phyloP scores from a whole-genome alignment of 164 flowering plant genomes.

The Chimonanthus praecox region DNA sequence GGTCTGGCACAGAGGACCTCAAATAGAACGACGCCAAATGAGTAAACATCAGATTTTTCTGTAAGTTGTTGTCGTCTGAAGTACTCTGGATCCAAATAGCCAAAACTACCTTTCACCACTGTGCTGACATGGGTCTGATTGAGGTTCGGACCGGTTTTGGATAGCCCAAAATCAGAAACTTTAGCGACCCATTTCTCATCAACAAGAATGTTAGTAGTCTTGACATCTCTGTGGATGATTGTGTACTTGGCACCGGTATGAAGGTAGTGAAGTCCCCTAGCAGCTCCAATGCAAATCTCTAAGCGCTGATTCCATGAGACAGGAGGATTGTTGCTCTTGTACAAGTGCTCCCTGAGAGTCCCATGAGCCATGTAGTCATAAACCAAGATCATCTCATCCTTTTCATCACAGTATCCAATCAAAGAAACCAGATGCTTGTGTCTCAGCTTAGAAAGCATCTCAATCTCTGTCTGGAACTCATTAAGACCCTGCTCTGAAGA shows the following conservation, averaged over 20 bases:
- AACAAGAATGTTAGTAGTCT: conserved; percentile 18
- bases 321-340: conserved; percentile 14
- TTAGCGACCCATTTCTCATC: conserved; percentile 20
- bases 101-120: conserved; percentile 23
- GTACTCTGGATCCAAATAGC: conserved; percentile 19
- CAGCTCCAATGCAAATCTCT: conserved; percentile 20
- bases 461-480: conserved; percentile 53
- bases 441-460: conserved; percentile 22
- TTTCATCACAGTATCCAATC: conserved; percentile 19
- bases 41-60: conserved; percentile 21
- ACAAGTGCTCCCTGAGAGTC: conserved; percentile 23
- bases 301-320: conserved; percentile 21
- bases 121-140: conserved; percentile 19
- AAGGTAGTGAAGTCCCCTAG: conserved; percentile 21
- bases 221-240: conserved; percentile 20
- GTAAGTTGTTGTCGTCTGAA: conserved; percentile 19
- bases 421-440: conserved; percentile 19
- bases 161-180: conserved; percentile 20
- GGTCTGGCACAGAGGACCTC: conserved; percentile 54
- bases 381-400: conserved; percentile 26
- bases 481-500: conserved; percentile 58
- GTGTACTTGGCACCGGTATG: conserved; percentile 23
- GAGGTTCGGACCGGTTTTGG: conserved; percentile 17
- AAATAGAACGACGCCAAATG: conserved; percentile 19
- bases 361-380: conserved; percentile 30